Percentiles rank a stretch among this genome's conserved stretches.
Conservation (phyloP, 768 basidiomycete species). For the Sutorius australiensis region DNA sequence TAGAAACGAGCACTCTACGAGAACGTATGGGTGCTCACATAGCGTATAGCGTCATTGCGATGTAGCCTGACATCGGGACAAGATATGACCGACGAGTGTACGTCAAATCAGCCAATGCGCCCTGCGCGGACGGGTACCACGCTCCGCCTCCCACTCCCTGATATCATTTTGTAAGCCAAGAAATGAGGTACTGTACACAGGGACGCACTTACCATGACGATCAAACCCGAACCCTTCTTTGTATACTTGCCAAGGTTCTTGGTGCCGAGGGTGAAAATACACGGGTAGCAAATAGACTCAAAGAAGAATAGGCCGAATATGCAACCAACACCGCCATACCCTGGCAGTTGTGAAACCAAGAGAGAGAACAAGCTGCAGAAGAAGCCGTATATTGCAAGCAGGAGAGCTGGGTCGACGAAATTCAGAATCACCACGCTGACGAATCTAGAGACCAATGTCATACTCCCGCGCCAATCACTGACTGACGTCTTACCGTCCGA, state of each 20-base stretch:
- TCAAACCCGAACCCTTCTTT: constrained; percentile 58
- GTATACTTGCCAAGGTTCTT: constrained; percentile 60
- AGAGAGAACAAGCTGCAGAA: constrained; percentile 51
- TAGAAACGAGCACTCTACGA: background rate
- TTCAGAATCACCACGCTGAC: constrained; percentile 58
- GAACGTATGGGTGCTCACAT: constrained; percentile 36
- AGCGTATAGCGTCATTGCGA: constrained; percentile 55
- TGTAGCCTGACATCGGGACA: constrained; percentile 56
- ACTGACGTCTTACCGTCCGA: constrained; percentile 44
- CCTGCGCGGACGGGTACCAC: constrained; percentile 67
- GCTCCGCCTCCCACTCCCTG: constrained; percentile 62
- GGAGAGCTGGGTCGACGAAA: constrained; percentile 60
- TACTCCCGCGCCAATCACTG: background rate
- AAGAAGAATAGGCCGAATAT: constrained; percentile 69
- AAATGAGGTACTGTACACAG: background rate
- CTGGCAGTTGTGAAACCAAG: constrained; percentile 46
- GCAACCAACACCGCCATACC: constrained; percentile 54
- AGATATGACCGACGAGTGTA: constrained; percentile 55
- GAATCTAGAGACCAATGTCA: constrained; percentile 42
- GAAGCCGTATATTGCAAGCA: constrained; percentile 52
- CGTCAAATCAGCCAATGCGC: constrained; percentile 46
- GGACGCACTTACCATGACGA: constrained; percentile 49
- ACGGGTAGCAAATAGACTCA: constrained; percentile 73
- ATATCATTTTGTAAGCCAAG: background rate
- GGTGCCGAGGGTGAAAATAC: constrained; percentile 63